Percentiles rank a stretch among this genome's conserved stretches.
phyloP scores from a whole-genome alignment of 441 rosid genomes.

The Euphorbia celastroides region DNA sequence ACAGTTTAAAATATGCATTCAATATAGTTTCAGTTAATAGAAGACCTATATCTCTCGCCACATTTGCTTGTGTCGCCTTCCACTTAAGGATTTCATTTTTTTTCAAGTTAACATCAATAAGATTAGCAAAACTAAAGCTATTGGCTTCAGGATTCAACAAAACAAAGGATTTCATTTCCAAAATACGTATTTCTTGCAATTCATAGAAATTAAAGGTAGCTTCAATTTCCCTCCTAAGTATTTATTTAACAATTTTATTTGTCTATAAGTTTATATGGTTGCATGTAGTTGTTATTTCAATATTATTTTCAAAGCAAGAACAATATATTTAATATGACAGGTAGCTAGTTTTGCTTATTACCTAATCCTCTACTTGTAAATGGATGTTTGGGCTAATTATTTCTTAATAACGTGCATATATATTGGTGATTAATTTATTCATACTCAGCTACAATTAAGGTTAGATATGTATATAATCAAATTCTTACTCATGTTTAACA shows the following conservation, averaged over 20 bases:
- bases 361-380: constrained; percentile 9
- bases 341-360: constrained; percentile 13
- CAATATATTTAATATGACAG: constrained; percentile 19
- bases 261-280: not conserved
- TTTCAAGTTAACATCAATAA: constrained; percentile 17
- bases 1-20: too few species aligned
- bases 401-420: not conserved
- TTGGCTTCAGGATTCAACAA: too few species aligned
- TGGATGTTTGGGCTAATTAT: constrained; percentile 1
- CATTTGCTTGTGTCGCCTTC: too few species aligned
- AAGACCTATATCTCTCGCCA: too few species aligned
- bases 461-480: not conserved
- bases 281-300: not conserved
- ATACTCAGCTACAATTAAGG: not conserved
- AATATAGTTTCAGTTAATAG: too few species aligned
- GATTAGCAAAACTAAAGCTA: constrained; percentile 13
- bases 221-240: not conserved
- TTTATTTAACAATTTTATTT: not conserved
- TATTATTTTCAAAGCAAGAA: constrained; percentile 23
- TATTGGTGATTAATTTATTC: not conserved
- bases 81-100: constrained; percentile 13
- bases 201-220: not conserved
- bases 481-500: not conserved
- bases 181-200: constrained; percentile 15
- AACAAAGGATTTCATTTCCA: too few species aligned